These are phyloP conservation scores for Anthracocystis walkeri DNA, from an alignment of 1,284 basidiomycete species.

Conservation along the genomic window DNA sequence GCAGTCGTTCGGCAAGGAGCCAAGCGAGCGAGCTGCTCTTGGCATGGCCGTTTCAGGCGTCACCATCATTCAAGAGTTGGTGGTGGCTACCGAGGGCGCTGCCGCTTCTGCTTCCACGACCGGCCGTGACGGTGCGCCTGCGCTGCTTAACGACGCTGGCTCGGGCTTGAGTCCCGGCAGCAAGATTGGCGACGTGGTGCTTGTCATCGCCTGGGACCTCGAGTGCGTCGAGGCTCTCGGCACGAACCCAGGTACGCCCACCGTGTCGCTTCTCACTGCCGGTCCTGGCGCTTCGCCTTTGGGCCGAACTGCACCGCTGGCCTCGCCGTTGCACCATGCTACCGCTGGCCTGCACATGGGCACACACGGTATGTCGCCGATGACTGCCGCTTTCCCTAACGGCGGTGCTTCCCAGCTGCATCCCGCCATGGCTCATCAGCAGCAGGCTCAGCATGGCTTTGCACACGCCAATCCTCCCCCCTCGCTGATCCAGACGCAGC, in stretches of 20 bases:
- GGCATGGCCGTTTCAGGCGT: conserved; percentile 67
- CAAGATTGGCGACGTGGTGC: conserved; percentile 69
- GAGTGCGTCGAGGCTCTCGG: conserved; percentile 66
- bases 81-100: conserved; percentile 61
- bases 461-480: conserved; percentile 34
- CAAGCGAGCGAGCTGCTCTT: conserved; percentile 66
- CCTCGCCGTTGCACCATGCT: conserved; percentile 44
- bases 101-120: conserved; percentile 8
- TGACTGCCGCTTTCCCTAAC: conserved; percentile 38
- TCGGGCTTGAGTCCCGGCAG: conserved; percentile 62
- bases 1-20: conserved; percentile 67
- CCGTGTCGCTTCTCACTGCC: conserved; percentile 58
- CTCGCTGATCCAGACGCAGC: conserved; percentile 54
- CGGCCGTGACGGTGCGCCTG: conserved; percentile 22
- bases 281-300: conserved; percentile 41
- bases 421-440: conserved; percentile 24
- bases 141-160: conserved; percentile 32
- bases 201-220: conserved; percentile 70
- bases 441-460: conserved; percentile 34
- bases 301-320: conserved; percentile 30
- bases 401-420: conserved; percentile 9
- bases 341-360: conserved; percentile 25
- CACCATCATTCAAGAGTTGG: conserved; percentile 70
- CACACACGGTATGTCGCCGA: conserved; percentile 33
- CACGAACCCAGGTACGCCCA: conserved; percentile 58